phyloP scores from a whole-genome alignment of 352 stramenopile species.

The Pythium inflatum region DNA sequence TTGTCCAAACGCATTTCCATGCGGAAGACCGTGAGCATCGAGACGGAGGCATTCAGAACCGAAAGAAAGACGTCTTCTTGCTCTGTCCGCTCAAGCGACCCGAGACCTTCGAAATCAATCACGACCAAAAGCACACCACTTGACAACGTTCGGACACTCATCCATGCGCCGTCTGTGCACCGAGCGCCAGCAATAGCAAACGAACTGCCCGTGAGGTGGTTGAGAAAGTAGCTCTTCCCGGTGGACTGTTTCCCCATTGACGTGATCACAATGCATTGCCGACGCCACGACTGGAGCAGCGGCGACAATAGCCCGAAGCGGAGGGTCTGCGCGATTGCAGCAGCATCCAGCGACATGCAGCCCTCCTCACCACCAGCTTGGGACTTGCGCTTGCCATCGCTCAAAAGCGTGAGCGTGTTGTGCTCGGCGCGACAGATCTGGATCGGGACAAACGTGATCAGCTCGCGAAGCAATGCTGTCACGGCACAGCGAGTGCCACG shows the following conservation, averaged over 20 bases:
- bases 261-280: constrained; percentile 59
- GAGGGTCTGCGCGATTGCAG: constrained; percentile 78
- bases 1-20: constrained; percentile 83
- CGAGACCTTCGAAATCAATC: constrained; percentile 78
- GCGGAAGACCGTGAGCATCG: constrained; percentile 74
- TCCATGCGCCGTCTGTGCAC: constrained; percentile 72
- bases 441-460: constrained; percentile 70
- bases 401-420: constrained; percentile 45
- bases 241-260: constrained; percentile 80
- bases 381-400: background rate
- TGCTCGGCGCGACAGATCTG: constrained; percentile 70
- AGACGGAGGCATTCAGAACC: constrained; percentile 71
- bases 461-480: constrained; percentile 38
- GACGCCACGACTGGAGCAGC: constrained; percentile 63
- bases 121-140: constrained; percentile 62
- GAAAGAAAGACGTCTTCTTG: constrained; percentile 80
- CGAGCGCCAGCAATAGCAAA: constrained; percentile 69
- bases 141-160: constrained; percentile 50
- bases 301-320: constrained; percentile 55
- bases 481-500: background rate
- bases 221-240: constrained; percentile 81
- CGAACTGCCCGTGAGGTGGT: constrained; percentile 73
- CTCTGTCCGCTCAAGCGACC: constrained; percentile 72
- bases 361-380: background rate
- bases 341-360: background rate